Conservation (phyloP, 2,329 filamentous ascomycete species). For the Cytospora schulzeri region DNA sequence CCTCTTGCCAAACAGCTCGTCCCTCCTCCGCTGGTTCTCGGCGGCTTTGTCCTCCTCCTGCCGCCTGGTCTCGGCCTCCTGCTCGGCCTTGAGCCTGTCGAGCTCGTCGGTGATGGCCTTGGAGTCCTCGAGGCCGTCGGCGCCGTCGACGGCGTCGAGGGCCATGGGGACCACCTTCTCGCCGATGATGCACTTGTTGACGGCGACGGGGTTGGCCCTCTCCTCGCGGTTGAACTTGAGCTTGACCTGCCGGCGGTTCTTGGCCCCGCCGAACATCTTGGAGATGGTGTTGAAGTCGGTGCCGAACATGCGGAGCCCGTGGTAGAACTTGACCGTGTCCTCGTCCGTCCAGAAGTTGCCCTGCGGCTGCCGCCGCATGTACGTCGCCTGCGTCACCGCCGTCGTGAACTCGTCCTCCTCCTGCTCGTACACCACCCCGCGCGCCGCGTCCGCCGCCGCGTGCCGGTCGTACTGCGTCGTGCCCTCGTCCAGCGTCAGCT, state of each 20-base stretch:
- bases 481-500: constrained; percentile 70
- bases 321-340: constrained; percentile 76
- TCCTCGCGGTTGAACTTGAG: constrained; percentile 84
- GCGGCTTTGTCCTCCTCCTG: constrained; percentile 51
- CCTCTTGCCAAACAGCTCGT: constrained; percentile 49
- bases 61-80: constrained; percentile 49
- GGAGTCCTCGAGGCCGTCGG: constrained; percentile 56
- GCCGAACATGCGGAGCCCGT: constrained; percentile 73
- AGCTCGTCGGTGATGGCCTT: constrained; percentile 60
- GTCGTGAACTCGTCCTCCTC: constrained; percentile 80
- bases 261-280: constrained; percentile 68
- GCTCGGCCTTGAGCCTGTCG: constrained; percentile 44
- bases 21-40: constrained; percentile 49
- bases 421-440: constrained; percentile 59
- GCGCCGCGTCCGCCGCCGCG: constrained; percentile 57
- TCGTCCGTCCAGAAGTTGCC: constrained; percentile 71
- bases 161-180: constrained; percentile 60
- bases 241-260: constrained; percentile 74
- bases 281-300: constrained; percentile 83
- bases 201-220: constrained; percentile 61
- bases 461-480: constrained; percentile 71
- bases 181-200: constrained; percentile 66
- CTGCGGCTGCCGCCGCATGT: constrained; percentile 62
- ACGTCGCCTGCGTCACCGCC: constrained; percentile 69
- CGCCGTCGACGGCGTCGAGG: constrained; percentile 61